Percentiles rank a stretch among this genome's conserved stretches.
These are phyloP conservation scores for Zygosaccharomyces sapae DNA, from an alignment of 1,139 yeast genomes.

Conservation along the genomic window DNA sequence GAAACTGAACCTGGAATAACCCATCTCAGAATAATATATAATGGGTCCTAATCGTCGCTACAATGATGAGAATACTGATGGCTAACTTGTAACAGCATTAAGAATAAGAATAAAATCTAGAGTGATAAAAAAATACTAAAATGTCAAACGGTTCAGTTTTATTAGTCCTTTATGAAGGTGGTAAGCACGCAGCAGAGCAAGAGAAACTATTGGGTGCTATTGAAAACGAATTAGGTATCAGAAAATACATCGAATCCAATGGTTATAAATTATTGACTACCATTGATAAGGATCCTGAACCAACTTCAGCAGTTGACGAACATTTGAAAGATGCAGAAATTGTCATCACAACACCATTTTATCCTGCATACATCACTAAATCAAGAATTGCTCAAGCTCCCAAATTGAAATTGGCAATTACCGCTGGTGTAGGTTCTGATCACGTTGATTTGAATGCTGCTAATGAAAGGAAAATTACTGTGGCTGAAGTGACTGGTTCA, in stretches of 20 bases:
- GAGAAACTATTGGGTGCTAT: constrained; percentile 61
- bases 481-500: constrained; percentile 40
- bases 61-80: no score
- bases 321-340: constrained; percentile 68
- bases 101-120: constrained; percentile 35
- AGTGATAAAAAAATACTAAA: neutral
- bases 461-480: constrained; percentile 58
- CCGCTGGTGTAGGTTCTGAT: constrained; percentile 85
- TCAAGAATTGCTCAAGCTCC: constrained; percentile 68
- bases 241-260: constrained; percentile 56
- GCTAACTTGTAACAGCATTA: neutral
- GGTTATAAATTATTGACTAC: constrained; percentile 71
- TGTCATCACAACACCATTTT: constrained; percentile 79
- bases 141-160: constrained; percentile 40
- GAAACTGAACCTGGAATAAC: neutral
- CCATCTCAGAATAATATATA: neutral
- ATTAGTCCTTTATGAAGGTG: constrained; percentile 54
- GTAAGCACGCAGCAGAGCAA: constrained; percentile 57
- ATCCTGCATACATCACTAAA: constrained; percentile 69
- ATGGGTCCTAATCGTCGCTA: neutral
- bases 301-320: constrained; percentile 53
- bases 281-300: constrained; percentile 61
- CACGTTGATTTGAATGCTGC: constrained; percentile 75
- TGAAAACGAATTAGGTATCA: constrained; percentile 73
- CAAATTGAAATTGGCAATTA: constrained; percentile 65